These are phyloP conservation scores for Syncephalis fuscata DNA, from an alignment of 371 early-diverging fungal species.

Conservation along the genomic window DNA sequence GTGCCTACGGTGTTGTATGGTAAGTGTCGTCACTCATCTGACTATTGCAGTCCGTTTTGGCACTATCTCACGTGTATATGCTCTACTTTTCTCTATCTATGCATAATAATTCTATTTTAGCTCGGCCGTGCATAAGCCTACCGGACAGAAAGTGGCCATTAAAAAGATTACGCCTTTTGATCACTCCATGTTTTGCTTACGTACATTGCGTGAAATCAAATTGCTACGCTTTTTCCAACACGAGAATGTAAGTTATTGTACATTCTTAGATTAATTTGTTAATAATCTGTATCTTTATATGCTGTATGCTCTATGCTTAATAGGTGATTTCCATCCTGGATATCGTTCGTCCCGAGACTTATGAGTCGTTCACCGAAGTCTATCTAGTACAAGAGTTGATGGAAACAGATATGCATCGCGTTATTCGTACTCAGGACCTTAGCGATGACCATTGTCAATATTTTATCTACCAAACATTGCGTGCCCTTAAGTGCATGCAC, in stretches of 20 bases:
- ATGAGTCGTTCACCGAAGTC: constrained; percentile 77
- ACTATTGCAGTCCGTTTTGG: neutral
- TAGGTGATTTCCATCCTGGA: constrained; percentile 84
- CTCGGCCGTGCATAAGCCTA: constrained; percentile 63
- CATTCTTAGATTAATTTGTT: neutral
- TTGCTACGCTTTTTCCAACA: constrained; percentile 75
- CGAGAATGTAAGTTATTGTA: constrained; percentile 51
- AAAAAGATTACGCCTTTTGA: constrained; percentile 83
- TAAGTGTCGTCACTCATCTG: constrained; percentile 14
- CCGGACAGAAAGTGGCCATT: constrained; percentile 83
- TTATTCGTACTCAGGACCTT: constrained; percentile 93
- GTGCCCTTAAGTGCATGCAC: constrained; percentile 95
- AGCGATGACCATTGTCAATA: constrained; percentile 97
- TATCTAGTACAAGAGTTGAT: constrained; percentile 65
- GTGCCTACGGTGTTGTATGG: constrained; percentile 70
- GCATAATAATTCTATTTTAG: constrained; percentile 17
- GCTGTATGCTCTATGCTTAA: neutral
- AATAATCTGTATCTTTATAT: no score
- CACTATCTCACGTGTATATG: neutral
- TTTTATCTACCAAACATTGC: constrained; percentile 92
- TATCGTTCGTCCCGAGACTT: constrained; percentile 57
- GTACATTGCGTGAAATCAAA: constrained; percentile 80
- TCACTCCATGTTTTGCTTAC: constrained; percentile 72
- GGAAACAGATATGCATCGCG: constrained; percentile 98
- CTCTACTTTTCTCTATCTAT: constrained; percentile 2